Evolutionary conservation across 176 grass and related monocot genomes (phyloP).

Genomic region (Carex kokanica): DNA sequence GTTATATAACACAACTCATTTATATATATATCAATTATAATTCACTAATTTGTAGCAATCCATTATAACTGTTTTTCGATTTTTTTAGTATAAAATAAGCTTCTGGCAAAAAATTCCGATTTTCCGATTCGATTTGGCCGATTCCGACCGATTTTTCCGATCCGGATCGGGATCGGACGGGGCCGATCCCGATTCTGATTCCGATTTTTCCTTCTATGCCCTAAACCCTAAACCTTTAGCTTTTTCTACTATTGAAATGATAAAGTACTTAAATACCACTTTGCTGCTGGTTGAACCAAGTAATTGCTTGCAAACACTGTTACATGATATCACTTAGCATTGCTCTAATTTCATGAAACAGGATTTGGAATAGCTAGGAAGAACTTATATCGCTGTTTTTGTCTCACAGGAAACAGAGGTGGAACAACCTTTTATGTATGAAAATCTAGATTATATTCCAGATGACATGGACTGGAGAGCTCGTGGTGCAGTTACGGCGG

Average conservation of each 20-base stretch:
- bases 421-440: neutral
- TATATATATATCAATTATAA: too few species aligned
- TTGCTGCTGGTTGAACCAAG: neutral
- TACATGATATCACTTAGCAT: neutral
- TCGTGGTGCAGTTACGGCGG: constrained; percentile 31
- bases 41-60: too few species aligned
- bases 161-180: too few species aligned
- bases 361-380: neutral
- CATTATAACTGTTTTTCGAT: too few species aligned
- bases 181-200: too few species aligned
- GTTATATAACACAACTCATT: too few species aligned
- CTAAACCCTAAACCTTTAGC: neutral
- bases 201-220: too few species aligned
- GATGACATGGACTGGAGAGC: constrained; percentile 38
- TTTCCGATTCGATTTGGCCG: too few species aligned
- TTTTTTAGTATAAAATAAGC: too few species aligned
- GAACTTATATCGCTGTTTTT: neutral
- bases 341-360: neutral
- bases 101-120: too few species aligned
- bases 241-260: neutral
- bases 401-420: neutral
- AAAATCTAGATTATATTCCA: constrained; percentile 22
- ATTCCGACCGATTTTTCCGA: too few species aligned
- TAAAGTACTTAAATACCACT: neutral
- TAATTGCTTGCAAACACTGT: neutral